Base-by-base conservation (phyloP, 2,329 filamentous ascomycete genomes). In the Harringtonia aguacate region DNA sequence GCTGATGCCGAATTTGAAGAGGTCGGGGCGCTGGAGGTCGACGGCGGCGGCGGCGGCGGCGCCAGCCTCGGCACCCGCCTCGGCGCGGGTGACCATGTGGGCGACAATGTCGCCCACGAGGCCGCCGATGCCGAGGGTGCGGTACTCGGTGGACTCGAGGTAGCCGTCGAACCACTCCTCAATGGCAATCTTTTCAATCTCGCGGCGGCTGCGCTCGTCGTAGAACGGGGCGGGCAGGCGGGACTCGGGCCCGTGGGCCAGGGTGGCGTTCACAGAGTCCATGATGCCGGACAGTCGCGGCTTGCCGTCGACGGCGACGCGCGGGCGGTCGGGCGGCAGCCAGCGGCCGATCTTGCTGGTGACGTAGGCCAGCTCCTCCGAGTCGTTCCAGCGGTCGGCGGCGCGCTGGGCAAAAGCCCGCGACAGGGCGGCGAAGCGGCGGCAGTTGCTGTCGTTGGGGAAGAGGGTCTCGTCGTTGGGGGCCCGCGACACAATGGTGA, bases 161-260 rank as follows among this genome's bases (percentile, higher is more conserved):
- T 94, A 97, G 3, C 92, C 90, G 18, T 76, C 68, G 60, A 84
- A 97, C 92, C 92, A 97, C 64, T 97, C 92, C 55, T 98, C 89
- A 0, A 89, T 80, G 24, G 75, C 79, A 46, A 95, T 81, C 59
- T 79, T 84, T 46, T 81, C 69, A 46, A 92, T 77, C 48, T 88
- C 83, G 4, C 71, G 69, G 40, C 78, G 72, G 4, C 74, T 78
- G 56, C 81, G 82, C 17, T 72, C 59, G 56, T 95, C 87, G 62
- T 97, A 97, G 61, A 98, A 97, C 50, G 88, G 84, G 10, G 72
- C 69, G 0, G 92, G 92, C 3, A 97, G 72, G 37, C 73, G 79
- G 0, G 89, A 95, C 12, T 75, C 74, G 0, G 84, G 77, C 0
- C 86, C 86, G 59, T 97, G 92, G 3, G 89, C 90, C 13, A 84